These are phyloP conservation scores for Umbellularia californica DNA, from an alignment of 164 flowering plant species.

Conservation along the genomic window DNA sequence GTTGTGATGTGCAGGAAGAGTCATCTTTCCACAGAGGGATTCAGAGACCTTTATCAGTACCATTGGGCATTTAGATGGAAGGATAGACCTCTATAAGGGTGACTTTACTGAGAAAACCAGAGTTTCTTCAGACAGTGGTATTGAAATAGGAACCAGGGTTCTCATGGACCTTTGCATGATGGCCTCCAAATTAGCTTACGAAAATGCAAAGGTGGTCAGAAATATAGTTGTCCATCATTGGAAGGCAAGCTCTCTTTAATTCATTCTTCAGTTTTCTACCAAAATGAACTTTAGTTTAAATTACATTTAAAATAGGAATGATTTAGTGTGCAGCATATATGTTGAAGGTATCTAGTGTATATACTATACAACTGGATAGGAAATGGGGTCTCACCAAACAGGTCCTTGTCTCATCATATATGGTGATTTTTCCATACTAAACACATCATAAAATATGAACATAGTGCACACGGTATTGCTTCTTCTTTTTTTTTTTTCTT, in stretches of 20 bases:
- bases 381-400: no score
- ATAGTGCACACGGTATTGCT: no score
- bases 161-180: constrained; percentile 74
- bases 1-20: constrained; percentile 38
- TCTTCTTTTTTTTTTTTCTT: no score
- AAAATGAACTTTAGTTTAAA: background rate
- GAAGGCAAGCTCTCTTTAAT: constrained; percentile 47
- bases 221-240: constrained; percentile 59
- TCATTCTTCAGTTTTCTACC: background rate
- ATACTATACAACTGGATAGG: no score
- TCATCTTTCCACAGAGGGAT: constrained; percentile 59
- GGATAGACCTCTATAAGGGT: constrained; percentile 49
- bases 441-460: no score
- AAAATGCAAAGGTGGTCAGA: constrained; percentile 55
- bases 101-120: background rate
- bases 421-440: no score
- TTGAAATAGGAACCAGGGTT: constrained; percentile 28
- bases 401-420: no score
- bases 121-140: background rate
- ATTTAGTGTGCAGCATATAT: background rate
- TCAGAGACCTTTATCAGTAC: constrained; percentile 62
- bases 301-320: background rate
- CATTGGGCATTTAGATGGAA: constrained; percentile 74
- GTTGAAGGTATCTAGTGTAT: no score
- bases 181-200: constrained; percentile 85